Evolutionary conservation across 495 filamentous ascomycete genomes (phyloP).

Genomic region (Clohesyomyces aquaticus): DNA sequence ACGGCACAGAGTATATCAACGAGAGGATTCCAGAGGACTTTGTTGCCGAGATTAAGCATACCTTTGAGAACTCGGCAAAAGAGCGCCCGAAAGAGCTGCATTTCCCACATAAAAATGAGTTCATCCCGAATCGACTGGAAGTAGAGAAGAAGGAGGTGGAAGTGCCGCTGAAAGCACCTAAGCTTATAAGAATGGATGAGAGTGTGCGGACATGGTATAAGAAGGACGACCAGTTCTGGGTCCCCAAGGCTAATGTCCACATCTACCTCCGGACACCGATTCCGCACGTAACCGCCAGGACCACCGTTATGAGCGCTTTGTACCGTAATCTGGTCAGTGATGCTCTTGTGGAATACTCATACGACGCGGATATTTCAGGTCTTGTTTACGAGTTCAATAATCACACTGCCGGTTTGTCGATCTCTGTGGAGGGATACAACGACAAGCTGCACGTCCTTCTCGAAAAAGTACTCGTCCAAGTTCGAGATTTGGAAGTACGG

Average conservation of each 20-base stretch:
- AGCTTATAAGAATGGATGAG: constrained; percentile 85
- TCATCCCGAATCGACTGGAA: constrained; percentile 90
- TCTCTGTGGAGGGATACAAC: constrained; percentile 88
- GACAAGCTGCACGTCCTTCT: constrained; percentile 92
- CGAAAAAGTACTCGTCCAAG: constrained; percentile 85
- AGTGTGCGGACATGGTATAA: constrained; percentile 92
- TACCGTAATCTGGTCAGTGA: constrained; percentile 89
- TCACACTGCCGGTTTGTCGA: constrained; percentile 72
- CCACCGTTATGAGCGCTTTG: constrained; percentile 73
- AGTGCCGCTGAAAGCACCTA: constrained; percentile 73
- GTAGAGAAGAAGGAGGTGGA: constrained; percentile 90
- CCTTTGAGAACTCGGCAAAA: constrained; percentile 55
- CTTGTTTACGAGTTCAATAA: constrained; percentile 77
- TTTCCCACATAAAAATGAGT: constrained; percentile 92
- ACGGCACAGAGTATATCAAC: constrained; percentile 89
- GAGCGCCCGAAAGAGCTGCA: constrained; percentile 73
- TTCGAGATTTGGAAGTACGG: constrained; percentile 81
- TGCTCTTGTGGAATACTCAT: constrained; percentile 90
- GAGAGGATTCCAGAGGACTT: constrained; percentile 82
- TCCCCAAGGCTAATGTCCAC: constrained; percentile 87
- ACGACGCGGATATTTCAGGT: constrained; percentile 93
- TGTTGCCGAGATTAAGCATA: constrained; percentile 66
- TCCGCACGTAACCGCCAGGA: constrained; percentile 74
- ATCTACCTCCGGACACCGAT: constrained; percentile 80
- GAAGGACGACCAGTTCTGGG: constrained; percentile 99